Evolutionary conservation across 2,329 filamentous ascomycete genomes (phyloP), one percentile per base, ranked within the genome.

Genomic region (Colletotrichum noveboracense): DNA sequence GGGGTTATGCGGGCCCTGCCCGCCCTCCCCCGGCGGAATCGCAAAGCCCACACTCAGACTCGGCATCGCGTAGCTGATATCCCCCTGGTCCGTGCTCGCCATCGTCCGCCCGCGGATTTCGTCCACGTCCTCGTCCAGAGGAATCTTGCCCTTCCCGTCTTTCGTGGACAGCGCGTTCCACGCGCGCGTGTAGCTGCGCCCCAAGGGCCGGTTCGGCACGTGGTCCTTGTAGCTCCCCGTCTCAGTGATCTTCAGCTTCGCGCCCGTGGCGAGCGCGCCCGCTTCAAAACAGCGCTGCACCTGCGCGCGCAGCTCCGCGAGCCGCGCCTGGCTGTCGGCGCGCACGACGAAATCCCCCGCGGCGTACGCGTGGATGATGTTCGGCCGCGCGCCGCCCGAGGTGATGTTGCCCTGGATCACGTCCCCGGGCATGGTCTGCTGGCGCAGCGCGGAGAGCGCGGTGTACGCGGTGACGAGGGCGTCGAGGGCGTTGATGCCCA

Each of bases 51-150:
- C 84, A 71, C 86, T 89, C 48, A 93, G 80, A 69, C 88, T 90
- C 52, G 91, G 91, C 84, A 92, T 86, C 2, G 85, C 88, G 78
- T 92, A 88, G 77, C 88, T 91, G 70, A 92, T 81, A 76, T 93
- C 87, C 0, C 91, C 91, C 82, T 92, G 90, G 79, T 93, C 91
- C 0, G 90, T 91, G 77, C 89, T 91, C 6, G 90, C 90, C 78
- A 85, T 86, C n/a, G 86, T 88, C 28, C 82, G 79, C 1, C 87
- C 87, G 6, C 81, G 79, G 12, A 85, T 80, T 68, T 85, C 81
- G 71, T 89, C 88, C 8, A 86, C 65, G 4, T 87, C 85, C 13
- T 83, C 83, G 34, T 86, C 82, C 2, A 76, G 76, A 0, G 84
- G 80, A 77, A 85, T 86, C 13, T 73, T 65, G 3, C 74, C 64